phyloP scores from a whole-genome alignment of 345 rosid genomes.

The Brassica juncea region DNA sequence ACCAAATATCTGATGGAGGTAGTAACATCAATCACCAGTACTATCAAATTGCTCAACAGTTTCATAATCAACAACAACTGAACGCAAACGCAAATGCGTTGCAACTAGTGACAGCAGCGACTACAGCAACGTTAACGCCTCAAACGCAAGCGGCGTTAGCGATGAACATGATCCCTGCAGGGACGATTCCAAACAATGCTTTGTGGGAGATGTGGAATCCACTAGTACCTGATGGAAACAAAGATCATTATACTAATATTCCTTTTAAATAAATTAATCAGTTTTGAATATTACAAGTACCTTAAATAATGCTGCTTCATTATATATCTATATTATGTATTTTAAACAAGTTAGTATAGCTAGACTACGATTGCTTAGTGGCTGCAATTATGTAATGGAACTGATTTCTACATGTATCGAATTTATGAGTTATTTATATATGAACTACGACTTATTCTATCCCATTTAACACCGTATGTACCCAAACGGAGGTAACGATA shows the following conservation, averaged over 20 bases:
- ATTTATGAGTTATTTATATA: background rate
- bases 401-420: background rate
- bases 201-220: constrained; percentile 71
- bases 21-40: constrained; percentile 47
- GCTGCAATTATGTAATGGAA: background rate
- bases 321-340: background rate
- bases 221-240: constrained; percentile 54
- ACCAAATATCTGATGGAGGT: constrained; percentile 49
- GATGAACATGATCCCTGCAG: constrained; percentile 47
- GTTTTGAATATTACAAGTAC: background rate
- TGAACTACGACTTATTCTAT: background rate
- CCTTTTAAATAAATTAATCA: constrained; percentile 58
- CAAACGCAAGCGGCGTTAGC: constrained; percentile 48
- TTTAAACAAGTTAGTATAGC: constrained; percentile 19
- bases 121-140: constrained; percentile 26
- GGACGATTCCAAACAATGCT: constrained; percentile 43
- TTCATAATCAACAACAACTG: constrained; percentile 47
- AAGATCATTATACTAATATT: constrained; percentile 48
- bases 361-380: background rate
- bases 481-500: background rate
- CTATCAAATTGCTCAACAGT: constrained; percentile 46
- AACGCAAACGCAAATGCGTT: constrained; percentile 41
- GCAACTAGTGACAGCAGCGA: constrained; percentile 44
- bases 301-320: constrained; percentile 6
- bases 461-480: background rate